Conservation (phyloP, 2,329 filamentous ascomycete genomes). For the Rutstroemia sp. region DNA sequence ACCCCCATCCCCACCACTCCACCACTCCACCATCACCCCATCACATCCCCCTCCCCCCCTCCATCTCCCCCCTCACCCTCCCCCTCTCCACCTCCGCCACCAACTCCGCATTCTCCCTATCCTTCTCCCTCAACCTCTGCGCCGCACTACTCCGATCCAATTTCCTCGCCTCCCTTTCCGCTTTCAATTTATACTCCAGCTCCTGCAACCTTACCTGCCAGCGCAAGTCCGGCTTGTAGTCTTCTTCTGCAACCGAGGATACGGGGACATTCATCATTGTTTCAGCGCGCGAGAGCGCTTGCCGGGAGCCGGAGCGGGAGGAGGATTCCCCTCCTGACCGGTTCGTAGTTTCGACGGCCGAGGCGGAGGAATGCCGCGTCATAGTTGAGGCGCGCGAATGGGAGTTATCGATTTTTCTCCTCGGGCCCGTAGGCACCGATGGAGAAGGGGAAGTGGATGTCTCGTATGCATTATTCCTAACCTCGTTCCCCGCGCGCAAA, state of each 20-base stretch:
- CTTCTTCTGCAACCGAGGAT: conserved; percentile 25
- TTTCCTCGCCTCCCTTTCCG: conserved; percentile 78
- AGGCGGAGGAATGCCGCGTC: conserved; percentile 46
- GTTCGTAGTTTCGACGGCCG: conserved; percentile 20
- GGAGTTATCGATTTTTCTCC: conserved; percentile 16
- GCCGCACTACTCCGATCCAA: conserved; percentile 79
- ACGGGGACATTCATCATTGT: conserved; percentile 11
- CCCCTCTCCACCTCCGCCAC: conserved; percentile 48
- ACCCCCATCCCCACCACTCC: too few relatives aligned
- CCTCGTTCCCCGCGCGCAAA: conserved; percentile 50
- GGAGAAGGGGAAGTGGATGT: conserved; percentile 29
- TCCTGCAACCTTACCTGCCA: conserved; percentile 84
- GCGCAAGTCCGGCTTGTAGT: conserved; percentile 50
- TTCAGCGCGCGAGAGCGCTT: background rate
- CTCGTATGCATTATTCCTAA: conserved; percentile 30
- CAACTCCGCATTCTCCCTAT: conserved; percentile 65
- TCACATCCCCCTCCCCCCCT: too few relatives aligned
- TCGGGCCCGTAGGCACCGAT: conserved; percentile 30
- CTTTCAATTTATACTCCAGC: conserved; percentile 80
- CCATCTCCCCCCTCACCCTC: conserved; percentile 18
- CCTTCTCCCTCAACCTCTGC: conserved; percentile 70
- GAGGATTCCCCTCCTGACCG: background rate
- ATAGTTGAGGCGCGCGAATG: conserved; percentile 34
- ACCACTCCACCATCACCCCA: too few relatives aligned
- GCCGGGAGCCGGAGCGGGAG: conserved; percentile 1